These are phyloP conservation scores for Diaporthe humulicola DNA, from an alignment of 2,329 filamentous ascomycete genomes.

Conservation along the genomic window DNA sequence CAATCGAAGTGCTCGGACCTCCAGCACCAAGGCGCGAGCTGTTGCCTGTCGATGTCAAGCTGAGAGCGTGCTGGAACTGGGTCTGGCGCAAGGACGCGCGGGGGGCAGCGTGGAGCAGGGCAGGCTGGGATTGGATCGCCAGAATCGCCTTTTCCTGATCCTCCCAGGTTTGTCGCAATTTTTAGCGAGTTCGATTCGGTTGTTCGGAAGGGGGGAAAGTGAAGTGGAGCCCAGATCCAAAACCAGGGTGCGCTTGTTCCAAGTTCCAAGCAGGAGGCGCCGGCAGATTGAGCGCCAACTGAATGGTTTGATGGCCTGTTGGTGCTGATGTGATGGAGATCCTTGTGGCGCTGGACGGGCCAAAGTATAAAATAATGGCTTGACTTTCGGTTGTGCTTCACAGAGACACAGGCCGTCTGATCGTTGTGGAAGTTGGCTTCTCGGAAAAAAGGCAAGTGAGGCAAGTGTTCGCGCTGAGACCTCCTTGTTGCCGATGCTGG, in stretches of 20 bases:
- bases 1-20: slow-evolving; percentile 10
- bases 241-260: slow-evolving; percentile 15
- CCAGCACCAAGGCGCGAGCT: background rate
- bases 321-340: background rate
- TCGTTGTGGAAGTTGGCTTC: background rate
- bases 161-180: background rate
- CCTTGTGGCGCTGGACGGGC: slow-evolving; percentile 10
- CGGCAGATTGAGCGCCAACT: slow-evolving; percentile 31
- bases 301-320: slow-evolving; percentile 4
- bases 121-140: slow-evolving; percentile 19
- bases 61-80: background rate
- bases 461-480: slow-evolving; percentile 21
- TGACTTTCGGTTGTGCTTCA: slow-evolving; percentile 27
- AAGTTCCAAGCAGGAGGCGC: slow-evolving; percentile 22
- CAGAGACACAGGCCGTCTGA: background rate
- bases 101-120: slow-evolving; percentile 4
- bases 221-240: slow-evolving; percentile 27
- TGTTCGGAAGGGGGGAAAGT: slow-evolving; percentile 9
- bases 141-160: slow-evolving; percentile 1
- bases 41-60: slow-evolving; percentile 16
- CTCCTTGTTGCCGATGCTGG: background rate
- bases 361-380: slow-evolving; percentile 17
- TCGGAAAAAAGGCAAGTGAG: slow-evolving; percentile 15
- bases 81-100: slow-evolving; percentile 16
- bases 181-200: slow-evolving; percentile 6